Evolutionary conservation across 1,284 basidiomycete genomes (phyloP).

Genomic region (Ustilago nuda): DNA sequence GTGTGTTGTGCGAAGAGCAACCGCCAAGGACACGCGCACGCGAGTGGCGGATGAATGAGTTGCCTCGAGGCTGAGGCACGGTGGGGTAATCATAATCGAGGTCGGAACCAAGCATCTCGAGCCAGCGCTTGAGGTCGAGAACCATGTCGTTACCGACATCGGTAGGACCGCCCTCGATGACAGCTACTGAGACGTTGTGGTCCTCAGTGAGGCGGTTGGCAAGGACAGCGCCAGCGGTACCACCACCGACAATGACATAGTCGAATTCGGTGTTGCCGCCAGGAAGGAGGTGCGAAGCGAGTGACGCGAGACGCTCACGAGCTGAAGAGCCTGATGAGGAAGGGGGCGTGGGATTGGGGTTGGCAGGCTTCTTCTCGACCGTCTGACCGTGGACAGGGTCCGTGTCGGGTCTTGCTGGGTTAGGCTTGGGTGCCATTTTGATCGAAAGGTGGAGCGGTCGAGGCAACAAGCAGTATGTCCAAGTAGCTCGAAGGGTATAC

Average conservation of each 20-base stretch:
- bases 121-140: slow-evolving; percentile 67
- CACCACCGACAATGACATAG: slow-evolving; percentile 69
- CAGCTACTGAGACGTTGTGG: slow-evolving; percentile 64
- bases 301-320: slow-evolving; percentile 55
- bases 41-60: slow-evolving; percentile 70
- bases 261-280: slow-evolving; percentile 63
- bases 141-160: slow-evolving; percentile 67
- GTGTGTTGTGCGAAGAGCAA: slow-evolving; percentile 70
- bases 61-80: slow-evolving; percentile 67
- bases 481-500: not conserved
- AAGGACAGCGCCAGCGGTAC: slow-evolving; percentile 69
- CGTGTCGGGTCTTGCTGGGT: slow-evolving; percentile 51
- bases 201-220: slow-evolving; percentile 69
- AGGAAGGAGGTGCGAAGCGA: slow-evolving; percentile 64
- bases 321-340: slow-evolving; percentile 38
- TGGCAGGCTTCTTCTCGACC: slow-evolving; percentile 38
- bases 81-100: slow-evolving; percentile 69
- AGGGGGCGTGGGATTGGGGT: slow-evolving; percentile 22
- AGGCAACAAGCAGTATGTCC: not conserved
- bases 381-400: slow-evolving; percentile 59
- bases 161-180: slow-evolving; percentile 69
- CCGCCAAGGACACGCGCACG: slow-evolving; percentile 69
- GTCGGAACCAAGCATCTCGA: slow-evolving; percentile 68
- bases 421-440: slow-evolving; percentile 50
- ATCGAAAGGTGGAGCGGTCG: not conserved